Evolutionary conservation across 2,329 filamentous ascomycete genomes (phyloP).

Genomic region (Dothideomycetidae sp.): DNA sequence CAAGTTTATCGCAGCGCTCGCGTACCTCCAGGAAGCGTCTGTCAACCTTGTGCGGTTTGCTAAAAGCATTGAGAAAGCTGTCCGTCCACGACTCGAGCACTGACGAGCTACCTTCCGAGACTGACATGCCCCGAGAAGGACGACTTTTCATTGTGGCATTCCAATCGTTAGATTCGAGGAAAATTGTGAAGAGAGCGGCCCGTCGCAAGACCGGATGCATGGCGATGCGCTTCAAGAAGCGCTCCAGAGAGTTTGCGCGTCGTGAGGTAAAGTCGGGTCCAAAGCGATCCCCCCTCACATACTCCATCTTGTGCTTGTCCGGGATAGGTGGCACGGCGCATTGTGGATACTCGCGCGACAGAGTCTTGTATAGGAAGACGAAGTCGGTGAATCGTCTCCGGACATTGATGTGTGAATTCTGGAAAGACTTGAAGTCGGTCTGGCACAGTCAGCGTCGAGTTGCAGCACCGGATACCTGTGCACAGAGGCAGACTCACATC

Average conservation of each 20-base stretch:
- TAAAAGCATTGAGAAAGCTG: conserved; percentile 93
- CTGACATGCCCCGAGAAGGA: conserved; percentile 43
- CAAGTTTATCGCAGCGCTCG: conserved; percentile 83
- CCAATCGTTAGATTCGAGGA: conserved; percentile 90
- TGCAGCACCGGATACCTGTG: neutral
- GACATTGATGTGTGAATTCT: conserved; percentile 62
- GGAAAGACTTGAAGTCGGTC: conserved; percentile 91
- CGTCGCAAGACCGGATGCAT: conserved; percentile 81
- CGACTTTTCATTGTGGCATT: conserved; percentile 85
- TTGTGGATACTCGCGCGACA: conserved; percentile 76
- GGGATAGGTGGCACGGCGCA: conserved; percentile 87
- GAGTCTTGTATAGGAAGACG: conserved; percentile 84
- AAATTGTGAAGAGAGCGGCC: conserved; percentile 67
- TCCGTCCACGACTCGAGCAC: conserved; percentile 94
- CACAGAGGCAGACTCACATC: conserved; percentile 40
- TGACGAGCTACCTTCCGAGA: conserved; percentile 28
- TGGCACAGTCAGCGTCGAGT: conserved; percentile 25
- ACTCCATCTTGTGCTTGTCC: conserved; percentile 98
- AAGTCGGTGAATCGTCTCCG: conserved; percentile 96
- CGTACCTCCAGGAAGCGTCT: conserved; percentile 87
- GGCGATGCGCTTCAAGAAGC: conserved; percentile 75
- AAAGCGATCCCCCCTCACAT: conserved; percentile 91
- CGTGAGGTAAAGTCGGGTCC: conserved; percentile 81
- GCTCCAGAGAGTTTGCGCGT: conserved; percentile 76
- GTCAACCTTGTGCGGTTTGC: conserved; percentile 90